Conservation (phyloP, 306 rosid genomes). For the Malus asiatica region DNA sequence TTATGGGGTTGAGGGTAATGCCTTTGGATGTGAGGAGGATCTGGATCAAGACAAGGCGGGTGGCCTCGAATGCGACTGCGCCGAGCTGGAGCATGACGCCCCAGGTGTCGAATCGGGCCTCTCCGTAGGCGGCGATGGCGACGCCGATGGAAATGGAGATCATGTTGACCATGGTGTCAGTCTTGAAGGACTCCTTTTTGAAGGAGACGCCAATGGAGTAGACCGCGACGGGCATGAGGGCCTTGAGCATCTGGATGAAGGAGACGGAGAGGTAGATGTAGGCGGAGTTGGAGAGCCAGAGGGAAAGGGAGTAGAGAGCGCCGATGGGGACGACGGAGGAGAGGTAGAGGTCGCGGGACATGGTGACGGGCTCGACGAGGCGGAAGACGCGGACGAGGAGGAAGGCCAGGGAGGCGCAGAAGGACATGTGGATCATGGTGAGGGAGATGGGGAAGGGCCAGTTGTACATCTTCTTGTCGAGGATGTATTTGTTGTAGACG, state of each 20-base stretch:
- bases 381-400: conserved; percentile 55
- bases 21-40: conserved; percentile 79
- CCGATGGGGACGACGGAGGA: conserved; percentile 88
- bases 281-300: conserved; percentile 91
- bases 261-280: conserved; percentile 89
- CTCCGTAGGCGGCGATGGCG: conserved; percentile 82
- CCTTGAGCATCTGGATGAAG: conserved; percentile 87
- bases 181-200: conserved; percentile 51
- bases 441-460: conserved; percentile 90
- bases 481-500: conserved; percentile 93
- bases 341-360: conserved; percentile 62
- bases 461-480: conserved; percentile 87
- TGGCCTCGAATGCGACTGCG: conserved; percentile 84
- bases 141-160: conserved; percentile 79
- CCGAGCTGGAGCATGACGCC: conserved; percentile 70
- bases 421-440: conserved; percentile 92
- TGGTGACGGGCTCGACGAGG: conserved; percentile 65
- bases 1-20: conserved; percentile 74
- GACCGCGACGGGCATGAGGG: conserved; percentile 91
- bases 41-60: conserved; percentile 78
- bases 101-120: conserved; percentile 70
- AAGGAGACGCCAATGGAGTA: conserved; percentile 69
- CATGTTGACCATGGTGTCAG: conserved; percentile 77
- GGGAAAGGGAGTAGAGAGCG: conserved; percentile 69
- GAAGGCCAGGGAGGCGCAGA: conserved; percentile 73